phyloP scores from a whole-genome alignment of 495 filamentous ascomycete species.

The Chaetomidium leptoderma region DNA sequence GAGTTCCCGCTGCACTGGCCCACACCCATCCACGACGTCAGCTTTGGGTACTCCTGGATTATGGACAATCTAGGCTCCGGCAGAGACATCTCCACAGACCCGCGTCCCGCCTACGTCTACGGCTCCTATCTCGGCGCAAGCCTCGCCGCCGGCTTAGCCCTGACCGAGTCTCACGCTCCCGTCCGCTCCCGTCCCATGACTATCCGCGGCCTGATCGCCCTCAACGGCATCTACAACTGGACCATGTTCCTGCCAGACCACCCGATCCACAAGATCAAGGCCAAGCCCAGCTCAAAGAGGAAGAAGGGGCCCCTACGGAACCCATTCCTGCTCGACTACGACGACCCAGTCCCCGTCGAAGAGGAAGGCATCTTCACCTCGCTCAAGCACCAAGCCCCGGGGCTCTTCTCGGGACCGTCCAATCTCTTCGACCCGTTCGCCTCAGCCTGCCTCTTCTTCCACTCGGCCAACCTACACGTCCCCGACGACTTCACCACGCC shows the following conservation, averaged over 20 bases:
- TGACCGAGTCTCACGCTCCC: conserved; percentile 41
- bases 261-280: conserved; percentile 29
- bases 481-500: conserved; percentile 34
- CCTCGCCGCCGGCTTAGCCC: conserved; percentile 44
- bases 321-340: background rate
- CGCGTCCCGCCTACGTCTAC: conserved; percentile 39
- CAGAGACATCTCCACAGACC: background rate
- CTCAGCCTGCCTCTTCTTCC: conserved; percentile 51
- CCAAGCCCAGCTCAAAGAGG: background rate
- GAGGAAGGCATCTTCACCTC: conserved; percentile 21
- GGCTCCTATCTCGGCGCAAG: conserved; percentile 49
- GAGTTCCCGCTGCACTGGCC: conserved; percentile 39
- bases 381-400: conserved; percentile 28
- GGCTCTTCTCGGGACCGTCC: conserved; percentile 40
- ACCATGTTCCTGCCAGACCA: conserved; percentile 47
- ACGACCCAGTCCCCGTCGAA: conserved; percentile 2
- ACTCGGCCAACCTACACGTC: conserved; percentile 39
- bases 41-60: conserved; percentile 46
- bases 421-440: conserved; percentile 52
- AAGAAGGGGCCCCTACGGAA: background rate
- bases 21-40: conserved; percentile 46
- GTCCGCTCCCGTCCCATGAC: conserved; percentile 25
- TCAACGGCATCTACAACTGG: conserved; percentile 55
- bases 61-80: conserved; percentile 30
- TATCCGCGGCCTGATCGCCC: conserved; percentile 43